Evolutionary conservation across 305 asterid genomes (phyloP), one percentile per base, ranked within the genome.

Genomic region (Stenogyne calaminthoides): DNA sequence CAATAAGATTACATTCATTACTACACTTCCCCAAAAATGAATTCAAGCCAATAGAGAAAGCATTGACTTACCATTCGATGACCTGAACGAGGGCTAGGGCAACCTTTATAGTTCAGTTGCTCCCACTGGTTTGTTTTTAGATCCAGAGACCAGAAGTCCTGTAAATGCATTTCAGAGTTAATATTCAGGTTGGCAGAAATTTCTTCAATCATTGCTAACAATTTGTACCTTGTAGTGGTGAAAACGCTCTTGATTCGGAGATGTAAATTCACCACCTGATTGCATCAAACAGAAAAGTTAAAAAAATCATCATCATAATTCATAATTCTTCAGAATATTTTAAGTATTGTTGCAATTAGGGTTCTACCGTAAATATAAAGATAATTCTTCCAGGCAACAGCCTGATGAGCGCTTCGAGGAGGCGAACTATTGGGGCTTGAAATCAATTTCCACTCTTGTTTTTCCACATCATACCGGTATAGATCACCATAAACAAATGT

Each of bases 391-490:
- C 99, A 95, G 64, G 92, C 89, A 82, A 91, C 94, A 2, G 97
- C 85, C 83, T 95, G 99, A 83, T 95, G 99, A 74, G 99, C 96
- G 82, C 99, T 90, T 49, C 98, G 89, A 73, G 98, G 99, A 29
- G 99, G 99, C 2, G 99, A 97, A 71, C 99, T 88, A 55, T 89
- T 92, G 64, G 99, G 99, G 81, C 99, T 92, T n/a, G 99, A 87
- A 56, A 95, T 83, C 83, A 82, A 81, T 78, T 86, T 95, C 98
- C 98, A 92, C 76, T 90, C 96, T 77, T 85, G 89, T 87, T 92
- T 95, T 55, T 95, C 98, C 63, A 92, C 92, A 16, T 95, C 99
- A 80, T 81, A 89, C 63, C 97, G 93, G 67, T 84, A 95, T 9
- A 95, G 86, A 85, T 92, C 93, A n/a, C 99, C 99, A 75, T 95